A percentile compares a stretch with the other conserved stretches of the same genome.
Conservation (phyloP, 306 rosid species). For the Malus sylvestris region DNA sequence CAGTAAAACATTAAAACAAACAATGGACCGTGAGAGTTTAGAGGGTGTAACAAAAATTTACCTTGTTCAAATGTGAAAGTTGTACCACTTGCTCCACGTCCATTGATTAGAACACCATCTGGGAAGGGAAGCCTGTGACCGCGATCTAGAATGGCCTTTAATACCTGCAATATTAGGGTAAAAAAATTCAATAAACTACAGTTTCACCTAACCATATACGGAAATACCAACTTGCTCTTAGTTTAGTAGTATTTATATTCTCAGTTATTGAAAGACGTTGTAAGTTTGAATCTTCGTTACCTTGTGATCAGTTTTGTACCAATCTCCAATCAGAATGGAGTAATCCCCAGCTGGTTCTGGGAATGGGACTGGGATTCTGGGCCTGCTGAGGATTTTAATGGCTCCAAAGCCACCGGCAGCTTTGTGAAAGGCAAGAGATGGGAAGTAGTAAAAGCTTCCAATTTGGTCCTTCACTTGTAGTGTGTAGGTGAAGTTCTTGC, state of each 20-base stretch:
- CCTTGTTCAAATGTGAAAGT: slow-evolving; percentile 69
- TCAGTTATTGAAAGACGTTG: not conserved
- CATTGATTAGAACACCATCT: slow-evolving; percentile 63
- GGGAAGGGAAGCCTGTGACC: slow-evolving; percentile 80
- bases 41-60: not conserved
- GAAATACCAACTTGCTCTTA: not conserved
- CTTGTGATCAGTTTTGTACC: slow-evolving; percentile 61
- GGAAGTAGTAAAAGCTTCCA: slow-evolving; percentile 83
- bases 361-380: slow-evolving; percentile 85
- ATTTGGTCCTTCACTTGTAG: slow-evolving; percentile 88
- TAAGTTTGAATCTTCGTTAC: slow-evolving; percentile 15
- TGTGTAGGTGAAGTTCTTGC: slow-evolving; percentile 81
- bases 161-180: slow-evolving; percentile 32
- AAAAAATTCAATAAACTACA: not conserved
- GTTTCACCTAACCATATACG: too few species aligned
- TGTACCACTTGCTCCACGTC: slow-evolving; percentile 51
- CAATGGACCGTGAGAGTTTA: not conserved
- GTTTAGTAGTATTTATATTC: not conserved
- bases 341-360: slow-evolving; percentile 71
- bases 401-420: slow-evolving; percentile 89
- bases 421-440: slow-evolving; percentile 77
- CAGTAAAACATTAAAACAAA: not conserved
- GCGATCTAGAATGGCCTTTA: slow-evolving; percentile 47
- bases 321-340: slow-evolving; percentile 79
- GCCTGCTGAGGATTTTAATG: slow-evolving; percentile 77